Base-by-base conservation (phyloP, 345 rosid species). In the Corchorus capsularis region DNA sequence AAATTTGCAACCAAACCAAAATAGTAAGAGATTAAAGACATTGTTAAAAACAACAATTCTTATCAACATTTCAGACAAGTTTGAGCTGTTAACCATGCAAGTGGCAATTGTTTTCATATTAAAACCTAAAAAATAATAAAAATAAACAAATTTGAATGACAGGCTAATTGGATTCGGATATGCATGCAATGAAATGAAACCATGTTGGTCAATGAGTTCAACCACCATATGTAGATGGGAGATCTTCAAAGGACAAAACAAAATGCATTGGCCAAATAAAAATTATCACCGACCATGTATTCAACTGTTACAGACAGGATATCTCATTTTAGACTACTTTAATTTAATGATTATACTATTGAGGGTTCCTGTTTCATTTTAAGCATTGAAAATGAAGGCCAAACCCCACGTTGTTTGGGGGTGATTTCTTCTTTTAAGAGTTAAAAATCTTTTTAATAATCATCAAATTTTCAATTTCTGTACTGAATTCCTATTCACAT, bases 201-300 rank as follows among this genome's bases (percentile, higher is more conserved):
- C 20, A 43, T 52, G 50, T 72, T 35, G 80, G 59, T 78, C 61
- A 45, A 72, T 34, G 32, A 64, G 20, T 27, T 64, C 57, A n/a
- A 60, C 46, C 20, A 46, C 73, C 76, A 49, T 74, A 46, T n/a
- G 65, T 41, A 52, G 6, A 41, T 71, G 52, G 52, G 57, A 15
- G 71, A 71, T 41, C 70, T 72, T 74, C 62, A 65, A 71, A 43
- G 37, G 62, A n/a, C n/a, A 46, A n/a, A 50, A 65, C 17, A 54
- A 74, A 39, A 70, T 47, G 32, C 82, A 54, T 47, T 71, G 72
- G 74, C 54, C 61, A 57, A 70, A 60, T 27, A 65, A 60, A 76
- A 49, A 59, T 53, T 53, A 57, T 66, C 80, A 80, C 82, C 77
- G 78, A 80, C 82, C 84, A 63, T 45, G 0, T 39, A n/a, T n/a